Evolutionary conservation across 1,139 yeast species (phyloP).

Genomic region (Kodamaea plutei): DNA sequence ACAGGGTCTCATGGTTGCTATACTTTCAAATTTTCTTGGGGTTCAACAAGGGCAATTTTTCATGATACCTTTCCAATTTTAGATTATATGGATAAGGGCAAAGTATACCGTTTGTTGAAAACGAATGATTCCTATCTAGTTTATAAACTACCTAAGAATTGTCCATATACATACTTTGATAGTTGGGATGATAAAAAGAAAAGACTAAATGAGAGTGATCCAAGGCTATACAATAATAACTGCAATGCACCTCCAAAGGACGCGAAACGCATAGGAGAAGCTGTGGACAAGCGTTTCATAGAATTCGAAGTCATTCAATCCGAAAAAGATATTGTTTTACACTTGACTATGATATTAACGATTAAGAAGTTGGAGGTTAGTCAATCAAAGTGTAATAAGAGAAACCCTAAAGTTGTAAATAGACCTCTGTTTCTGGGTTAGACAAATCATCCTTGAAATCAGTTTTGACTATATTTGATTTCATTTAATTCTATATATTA

Average conservation of each 20-base stretch:
- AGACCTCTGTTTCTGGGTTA: slow-evolving; percentile 2
- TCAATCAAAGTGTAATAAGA: neutral
- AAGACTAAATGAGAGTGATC: slow-evolving; percentile 3
- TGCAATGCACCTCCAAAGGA: too few species aligned
- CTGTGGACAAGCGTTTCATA: neutral
- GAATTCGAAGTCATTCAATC: neutral
- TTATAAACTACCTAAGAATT: slow-evolving; percentile 1
- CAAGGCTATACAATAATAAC: slow-evolving; percentile 2
- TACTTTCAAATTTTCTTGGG: slow-evolving; percentile 5
- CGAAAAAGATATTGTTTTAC: slow-evolving; percentile 2
- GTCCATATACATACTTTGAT: slow-evolving; percentile 3
- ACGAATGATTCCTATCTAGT: slow-evolving; percentile 1
- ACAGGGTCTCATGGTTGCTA: slow-evolving; percentile 5
- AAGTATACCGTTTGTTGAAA: slow-evolving; percentile 1
- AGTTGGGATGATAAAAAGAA: slow-evolving; percentile 4
- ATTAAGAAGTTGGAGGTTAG: slow-evolving; percentile 2
- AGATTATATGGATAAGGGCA: slow-evolving; percentile 1
- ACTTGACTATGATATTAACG: slow-evolving; percentile 1
- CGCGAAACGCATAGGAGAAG: neutral
- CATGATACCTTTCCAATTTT: slow-evolving; percentile 2
- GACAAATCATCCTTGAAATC: too few species aligned
- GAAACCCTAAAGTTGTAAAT: slow-evolving; percentile 3
- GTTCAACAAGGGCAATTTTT: slow-evolving; percentile 2
- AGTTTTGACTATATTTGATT: too few species aligned
- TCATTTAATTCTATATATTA: too few species aligned